phyloP scores from a whole-genome alignment of 2,329 filamentous ascomycete species.

The Calonectria pteridis region DNA sequence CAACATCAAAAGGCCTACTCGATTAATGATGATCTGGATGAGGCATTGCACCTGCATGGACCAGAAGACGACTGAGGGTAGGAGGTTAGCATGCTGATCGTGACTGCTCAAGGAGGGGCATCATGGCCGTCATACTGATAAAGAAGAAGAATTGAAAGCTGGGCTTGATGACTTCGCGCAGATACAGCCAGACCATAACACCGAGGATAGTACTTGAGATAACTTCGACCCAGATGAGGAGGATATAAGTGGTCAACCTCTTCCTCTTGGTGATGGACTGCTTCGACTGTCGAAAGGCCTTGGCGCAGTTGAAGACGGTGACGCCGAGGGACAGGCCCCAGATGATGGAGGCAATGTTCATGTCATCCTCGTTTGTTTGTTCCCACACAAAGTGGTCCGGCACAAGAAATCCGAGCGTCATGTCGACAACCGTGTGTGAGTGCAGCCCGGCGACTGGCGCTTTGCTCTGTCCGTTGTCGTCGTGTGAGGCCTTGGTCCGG shows the following conservation, averaged over 20 bases:
- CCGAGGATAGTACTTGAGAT: slow-evolving; percentile 43
- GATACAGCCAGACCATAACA: slow-evolving; percentile 42
- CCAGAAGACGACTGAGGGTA: slow-evolving; percentile 44
- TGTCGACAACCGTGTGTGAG: slow-evolving; percentile 21
- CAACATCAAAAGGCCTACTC: slow-evolving; percentile 59
- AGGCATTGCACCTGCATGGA: slow-evolving; percentile 56
- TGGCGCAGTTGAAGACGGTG: slow-evolving; percentile 40
- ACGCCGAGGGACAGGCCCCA: slow-evolving; percentile 45
- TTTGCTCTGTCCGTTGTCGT: neutral
- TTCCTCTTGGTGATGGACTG: slow-evolving; percentile 35
- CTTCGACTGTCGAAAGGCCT: slow-evolving; percentile 37
- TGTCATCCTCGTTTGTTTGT: slow-evolving; percentile 37
- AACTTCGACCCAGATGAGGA: slow-evolving; percentile 40
- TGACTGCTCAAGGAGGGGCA: neutral
- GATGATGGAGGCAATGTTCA: slow-evolving; percentile 45
- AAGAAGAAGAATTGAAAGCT: slow-evolving; percentile 49
- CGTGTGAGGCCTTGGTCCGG: neutral
- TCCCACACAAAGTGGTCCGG: slow-evolving; percentile 36
- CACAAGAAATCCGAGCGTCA: slow-evolving; percentile 40
- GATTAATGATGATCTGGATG: slow-evolving; percentile 66
- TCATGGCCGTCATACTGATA: slow-evolving; percentile 44
- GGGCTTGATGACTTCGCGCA: slow-evolving; percentile 37
- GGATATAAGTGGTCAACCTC: slow-evolving; percentile 38
- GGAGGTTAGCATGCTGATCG: neutral
- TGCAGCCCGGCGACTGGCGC: neutral